Conservation (phyloP, 1,284 basidiomycete genomes). For the Cryptococcus floricola region DNA sequence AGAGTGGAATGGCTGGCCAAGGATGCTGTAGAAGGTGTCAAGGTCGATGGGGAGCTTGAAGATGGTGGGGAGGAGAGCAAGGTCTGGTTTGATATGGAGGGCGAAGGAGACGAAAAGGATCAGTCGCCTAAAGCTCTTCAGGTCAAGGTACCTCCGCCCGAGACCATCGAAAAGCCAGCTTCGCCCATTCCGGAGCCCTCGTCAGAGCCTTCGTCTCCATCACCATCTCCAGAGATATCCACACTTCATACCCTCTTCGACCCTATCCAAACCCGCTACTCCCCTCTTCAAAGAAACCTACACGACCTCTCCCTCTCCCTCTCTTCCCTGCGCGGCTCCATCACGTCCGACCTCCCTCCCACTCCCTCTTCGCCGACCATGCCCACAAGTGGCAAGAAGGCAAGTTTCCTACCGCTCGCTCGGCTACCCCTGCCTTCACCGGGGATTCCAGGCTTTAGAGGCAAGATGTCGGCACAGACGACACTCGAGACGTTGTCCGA, state of each 20-base stretch:
- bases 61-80: conserved; percentile 8
- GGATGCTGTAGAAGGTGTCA: conserved; percentile 29
- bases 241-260: conserved; percentile 29
- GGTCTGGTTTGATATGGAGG: conserved; percentile 13
- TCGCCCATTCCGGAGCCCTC: background rate
- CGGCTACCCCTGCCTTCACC: conserved; percentile 6
- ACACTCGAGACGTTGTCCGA: conserved; percentile 59
- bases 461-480: conserved; percentile 21
- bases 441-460: no score
- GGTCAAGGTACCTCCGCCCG: background rate
- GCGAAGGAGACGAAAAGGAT: background rate
- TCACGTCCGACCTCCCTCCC: conserved; percentile 13
- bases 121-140: background rate
- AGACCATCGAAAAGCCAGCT: background rate
- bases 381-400: conserved; percentile 1
- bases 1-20: conserved; percentile 46
- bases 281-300: conserved; percentile 38
- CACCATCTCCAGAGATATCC: conserved; percentile 12
- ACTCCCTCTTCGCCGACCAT: conserved; percentile 6
- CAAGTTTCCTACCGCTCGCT: conserved; percentile 18
- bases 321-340: conserved; percentile 24
- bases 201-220: background rate
- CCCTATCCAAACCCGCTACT: conserved; percentile 30
- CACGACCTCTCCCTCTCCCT: conserved; percentile 43
- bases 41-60: conserved; percentile 1